Base-by-base conservation (phyloP, 495 filamentous ascomycete species). In the Penicillium alfredii region DNA sequence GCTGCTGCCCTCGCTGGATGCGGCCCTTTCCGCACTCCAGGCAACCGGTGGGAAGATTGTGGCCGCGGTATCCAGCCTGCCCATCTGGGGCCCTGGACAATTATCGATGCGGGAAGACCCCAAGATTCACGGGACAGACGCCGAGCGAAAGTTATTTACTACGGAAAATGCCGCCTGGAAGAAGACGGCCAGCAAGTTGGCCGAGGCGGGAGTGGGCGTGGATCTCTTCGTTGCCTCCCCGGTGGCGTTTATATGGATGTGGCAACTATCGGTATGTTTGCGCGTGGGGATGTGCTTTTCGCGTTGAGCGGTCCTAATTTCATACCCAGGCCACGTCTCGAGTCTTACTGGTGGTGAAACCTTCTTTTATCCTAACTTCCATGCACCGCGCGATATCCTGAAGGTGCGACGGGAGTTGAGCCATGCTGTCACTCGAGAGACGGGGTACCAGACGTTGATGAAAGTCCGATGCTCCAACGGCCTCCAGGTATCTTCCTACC, bases 401-500 rank as follows among this genome's bases (percentile, higher is more conserved):
- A 92, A 88, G 63, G 68, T 97, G n/a, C 80, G 77, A 3, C 72
- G 82, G 25, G 92, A 99, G 60, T 74, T 99, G 45, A 74, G 79
- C 37, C 92, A 96, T 52, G 81, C 84, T 5, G 78, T 94, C n/a
- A 87, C 79, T 2, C 72, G 92, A 40, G 89, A 96, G 56, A 94
- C 90, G 11, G 92, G 92, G 17, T 99, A 90, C 55, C 90, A 96
- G 64, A 87, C 88, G 6, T 72, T 97, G 48, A 92, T 99, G 88
- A 99, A 99, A 70, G 92, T 97, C 34, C 82, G 92, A 28, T 99
- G 92, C 63, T 94, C 88, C 6, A 97, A 93, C 53, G 92, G 92
- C 10, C 75, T 99, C 18, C 92, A 99, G 61, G 86, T 99, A 10
- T 81, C 86, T 12, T 77, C 79, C 18, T 99, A 97, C 55, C 86